Conservation (phyloP, 139 green algal genomes). For the Yamagishiella unicocca region DNA sequence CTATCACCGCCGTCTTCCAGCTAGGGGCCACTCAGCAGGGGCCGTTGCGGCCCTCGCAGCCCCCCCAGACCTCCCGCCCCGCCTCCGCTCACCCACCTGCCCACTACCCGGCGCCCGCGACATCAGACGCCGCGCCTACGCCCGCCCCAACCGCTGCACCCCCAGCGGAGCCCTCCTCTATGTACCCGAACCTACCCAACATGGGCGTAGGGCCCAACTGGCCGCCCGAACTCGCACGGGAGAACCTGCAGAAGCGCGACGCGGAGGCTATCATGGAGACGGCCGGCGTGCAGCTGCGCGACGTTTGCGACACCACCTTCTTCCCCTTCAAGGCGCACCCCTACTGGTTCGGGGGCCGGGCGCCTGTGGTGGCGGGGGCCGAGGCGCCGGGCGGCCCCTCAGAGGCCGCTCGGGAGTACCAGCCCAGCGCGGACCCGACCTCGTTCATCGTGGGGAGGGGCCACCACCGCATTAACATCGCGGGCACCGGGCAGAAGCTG, state of each 20-base stretch:
- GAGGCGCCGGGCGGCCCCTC: neutral
- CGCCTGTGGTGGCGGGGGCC: neutral
- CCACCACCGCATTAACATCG: neutral
- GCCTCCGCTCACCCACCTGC: too few relatives aligned
- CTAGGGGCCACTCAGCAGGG: neutral
- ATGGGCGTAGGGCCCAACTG: constrained; percentile 9
- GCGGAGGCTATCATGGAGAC: neutral
- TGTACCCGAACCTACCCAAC: neutral
- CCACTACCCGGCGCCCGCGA: too few relatives aligned
- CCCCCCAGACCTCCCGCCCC: neutral
- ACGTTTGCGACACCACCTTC: neutral
- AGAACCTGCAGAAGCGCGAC: constrained; percentile 5
- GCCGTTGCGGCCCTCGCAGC: neutral
- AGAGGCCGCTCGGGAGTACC: constrained; percentile 27
- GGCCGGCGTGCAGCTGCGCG: neutral
- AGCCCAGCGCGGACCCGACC: neutral
- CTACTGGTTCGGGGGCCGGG: neutral
- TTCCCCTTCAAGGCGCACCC: constrained; percentile 21
- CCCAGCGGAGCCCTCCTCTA: neutral
- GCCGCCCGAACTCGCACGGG: neutral
- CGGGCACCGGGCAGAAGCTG: neutral
- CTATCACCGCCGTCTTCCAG: too few relatives aligned
- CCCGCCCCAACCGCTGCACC: too few relatives aligned
- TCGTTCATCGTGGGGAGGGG: constrained; percentile 26
- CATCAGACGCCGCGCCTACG: too few relatives aligned